Conservation (phyloP, 2,329 filamentous ascomycete genomes). For the Pseudocercospora musae region DNA sequence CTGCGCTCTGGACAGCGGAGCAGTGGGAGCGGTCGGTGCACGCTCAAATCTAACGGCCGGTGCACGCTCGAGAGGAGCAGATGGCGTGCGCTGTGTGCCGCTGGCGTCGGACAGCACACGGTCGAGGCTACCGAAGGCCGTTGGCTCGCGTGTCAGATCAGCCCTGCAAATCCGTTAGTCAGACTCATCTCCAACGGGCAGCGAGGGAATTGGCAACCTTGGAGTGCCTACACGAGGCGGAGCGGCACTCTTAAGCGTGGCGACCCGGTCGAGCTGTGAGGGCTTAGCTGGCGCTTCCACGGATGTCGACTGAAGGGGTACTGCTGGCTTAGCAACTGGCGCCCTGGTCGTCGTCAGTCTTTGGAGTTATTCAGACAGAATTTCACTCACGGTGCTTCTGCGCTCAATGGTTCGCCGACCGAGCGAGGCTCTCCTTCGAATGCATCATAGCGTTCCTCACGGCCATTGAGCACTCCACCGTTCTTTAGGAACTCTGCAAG, state of each 20-base stretch:
- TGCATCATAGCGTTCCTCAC: constrained; percentile 55
- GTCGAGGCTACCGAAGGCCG: constrained; percentile 9
- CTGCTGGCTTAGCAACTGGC: not conserved
- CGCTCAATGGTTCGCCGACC: constrained; percentile 14
- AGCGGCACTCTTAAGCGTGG: not conserved
- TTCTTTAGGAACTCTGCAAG: constrained; percentile 60
- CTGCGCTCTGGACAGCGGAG: not conserved
- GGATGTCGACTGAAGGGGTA: not conserved
- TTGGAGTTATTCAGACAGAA: not conserved
- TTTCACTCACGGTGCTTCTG: not conserved
- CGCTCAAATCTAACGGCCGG: not conserved
- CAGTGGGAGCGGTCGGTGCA: constrained; percentile 5
- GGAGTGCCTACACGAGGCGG: not conserved
- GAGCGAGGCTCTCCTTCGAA: constrained; percentile 60
- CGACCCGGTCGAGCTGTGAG: not conserved
- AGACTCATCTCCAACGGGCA: not conserved
- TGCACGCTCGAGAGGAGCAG: not conserved
- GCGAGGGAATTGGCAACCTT: not conserved
- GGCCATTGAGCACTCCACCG: constrained; percentile 53
- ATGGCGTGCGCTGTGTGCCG: not conserved
- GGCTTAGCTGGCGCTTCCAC: constrained; percentile 4
- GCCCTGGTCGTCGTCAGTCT: not conserved
- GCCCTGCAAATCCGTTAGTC: not conserved
- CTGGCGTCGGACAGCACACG: constrained; percentile 3
- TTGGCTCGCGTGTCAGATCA: constrained; percentile 3